Evolutionary conservation across 345 rosid genomes (phyloP).

Genomic region (Geranium brycei): DNA sequence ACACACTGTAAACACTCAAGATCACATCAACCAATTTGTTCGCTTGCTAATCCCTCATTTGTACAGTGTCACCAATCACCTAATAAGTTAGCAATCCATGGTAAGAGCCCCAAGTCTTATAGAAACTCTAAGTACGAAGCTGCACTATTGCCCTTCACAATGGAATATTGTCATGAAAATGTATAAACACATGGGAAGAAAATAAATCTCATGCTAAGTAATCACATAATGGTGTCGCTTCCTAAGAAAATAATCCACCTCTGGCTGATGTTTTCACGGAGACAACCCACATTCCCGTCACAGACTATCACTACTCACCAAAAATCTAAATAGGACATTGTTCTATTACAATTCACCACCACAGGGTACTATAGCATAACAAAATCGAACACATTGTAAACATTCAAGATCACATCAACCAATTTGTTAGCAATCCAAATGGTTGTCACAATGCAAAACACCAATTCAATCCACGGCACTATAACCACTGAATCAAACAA

Average conservation of each 20-base stretch:
- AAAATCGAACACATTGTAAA: not conserved
- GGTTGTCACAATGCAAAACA: not conserved
- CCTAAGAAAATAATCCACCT: no score
- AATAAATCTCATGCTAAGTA: no score
- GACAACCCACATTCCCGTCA: no score
- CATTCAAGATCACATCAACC: not conserved
- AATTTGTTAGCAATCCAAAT: not conserved
- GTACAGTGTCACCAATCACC: not conserved
- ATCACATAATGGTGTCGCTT: no score
- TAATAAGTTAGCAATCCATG: not conserved
- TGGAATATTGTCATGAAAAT: no score
- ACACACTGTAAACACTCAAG: not conserved
- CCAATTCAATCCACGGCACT: not conserved
- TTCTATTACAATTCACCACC: not conserved
- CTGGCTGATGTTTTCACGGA: no score
- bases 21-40: not conserved
- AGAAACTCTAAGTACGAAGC: no score
- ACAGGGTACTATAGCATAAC: not conserved
- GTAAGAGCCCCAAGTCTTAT: no score
- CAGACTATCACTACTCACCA: no score
- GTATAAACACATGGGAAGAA: no score
- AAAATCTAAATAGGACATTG: no score
- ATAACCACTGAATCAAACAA: not conserved
- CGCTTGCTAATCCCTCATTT: not conserved
- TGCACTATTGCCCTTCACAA: no score